These are phyloP conservation scores for Aspergillus sojae DNA, from an alignment of 2,329 filamentous ascomycete species.

Conservation along the genomic window DNA sequence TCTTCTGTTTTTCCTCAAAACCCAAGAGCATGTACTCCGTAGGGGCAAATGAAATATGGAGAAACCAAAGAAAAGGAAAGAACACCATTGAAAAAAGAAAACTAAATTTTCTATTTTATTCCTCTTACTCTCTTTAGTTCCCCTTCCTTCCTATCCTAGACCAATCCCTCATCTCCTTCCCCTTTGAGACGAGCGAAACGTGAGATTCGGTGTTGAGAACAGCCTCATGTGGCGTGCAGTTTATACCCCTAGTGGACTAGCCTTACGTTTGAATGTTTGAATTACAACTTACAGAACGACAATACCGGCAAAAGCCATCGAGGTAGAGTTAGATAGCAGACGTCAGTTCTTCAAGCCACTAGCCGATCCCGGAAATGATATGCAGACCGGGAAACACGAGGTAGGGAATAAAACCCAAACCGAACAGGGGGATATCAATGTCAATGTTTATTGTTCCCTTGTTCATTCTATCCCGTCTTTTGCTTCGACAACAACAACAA, in stretches of 20 bases:
- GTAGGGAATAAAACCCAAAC: background rate
- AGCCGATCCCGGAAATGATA: background rate
- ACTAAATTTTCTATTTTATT: background rate
- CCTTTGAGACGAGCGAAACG: background rate
- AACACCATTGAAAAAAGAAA: background rate
- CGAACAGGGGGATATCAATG: background rate
- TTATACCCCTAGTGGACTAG: background rate
- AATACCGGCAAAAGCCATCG: background rate
- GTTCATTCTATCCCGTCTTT: background rate
- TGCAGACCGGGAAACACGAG: slow-evolving; percentile 1
- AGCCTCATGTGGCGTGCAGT: background rate
- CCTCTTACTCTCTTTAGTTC: background rate
- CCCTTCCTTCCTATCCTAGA: background rate
- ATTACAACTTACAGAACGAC: background rate
- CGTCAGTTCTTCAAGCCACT: slow-evolving; percentile 2
- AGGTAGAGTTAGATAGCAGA: slow-evolving; percentile 1
- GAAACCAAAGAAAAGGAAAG: background rate
- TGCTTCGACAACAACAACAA: no score
- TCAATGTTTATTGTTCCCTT: background rate
- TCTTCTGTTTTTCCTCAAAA: background rate
- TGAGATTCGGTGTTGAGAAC: background rate
- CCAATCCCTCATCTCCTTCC: background rate
- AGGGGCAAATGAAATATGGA: background rate
- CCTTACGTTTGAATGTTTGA: background rate
- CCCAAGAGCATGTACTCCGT: background rate